Evolutionary conservation across 345 rosid genomes (phyloP).

Genomic region (Citrus inodora): DNA sequence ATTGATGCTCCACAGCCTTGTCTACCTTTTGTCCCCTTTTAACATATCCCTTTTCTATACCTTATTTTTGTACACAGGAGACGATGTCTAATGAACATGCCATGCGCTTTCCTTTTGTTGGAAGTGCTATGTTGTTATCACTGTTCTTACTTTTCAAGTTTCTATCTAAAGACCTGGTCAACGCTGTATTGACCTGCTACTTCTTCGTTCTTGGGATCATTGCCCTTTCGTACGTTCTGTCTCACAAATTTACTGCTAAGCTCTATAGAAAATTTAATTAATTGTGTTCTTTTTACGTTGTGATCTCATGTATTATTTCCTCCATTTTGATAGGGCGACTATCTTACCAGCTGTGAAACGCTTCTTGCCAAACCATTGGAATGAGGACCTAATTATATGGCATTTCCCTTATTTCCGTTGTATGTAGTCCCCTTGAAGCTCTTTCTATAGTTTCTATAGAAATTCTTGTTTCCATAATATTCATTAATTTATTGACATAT

Average conservation of each 20-base stretch:
- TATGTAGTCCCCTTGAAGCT: constrained; percentile 35
- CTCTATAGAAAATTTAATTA: neutral
- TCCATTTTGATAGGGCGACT: constrained; percentile 67
- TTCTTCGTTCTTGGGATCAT: constrained; percentile 90
- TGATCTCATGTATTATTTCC: constrained; percentile 16
- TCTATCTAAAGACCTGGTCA: constrained; percentile 92
- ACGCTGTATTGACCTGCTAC: constrained; percentile 89
- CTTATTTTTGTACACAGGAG: constrained; percentile 54
- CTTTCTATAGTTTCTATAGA: neutral
- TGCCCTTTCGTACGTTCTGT: constrained; percentile 87
- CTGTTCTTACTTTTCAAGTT: constrained; percentile 95
- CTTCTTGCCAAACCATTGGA: constrained; percentile 79
- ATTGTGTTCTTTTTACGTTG: neutral
- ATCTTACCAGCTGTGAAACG: constrained; percentile 74
- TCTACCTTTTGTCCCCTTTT: neutral
- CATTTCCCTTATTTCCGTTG: constrained; percentile 74
- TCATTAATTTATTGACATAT: neutral
- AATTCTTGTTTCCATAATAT: neutral
- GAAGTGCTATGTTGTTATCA: constrained; percentile 96
- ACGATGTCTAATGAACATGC: constrained; percentile 98
- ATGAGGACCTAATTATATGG: constrained; percentile 72
- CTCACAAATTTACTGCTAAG: constrained; percentile 2
- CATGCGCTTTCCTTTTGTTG: constrained; percentile 97
- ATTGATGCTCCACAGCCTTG: neutral
- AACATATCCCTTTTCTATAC: neutral